Conservation (phyloP, 2,329 filamentous ascomycete species). For the Venturia oleaginea region DNA sequence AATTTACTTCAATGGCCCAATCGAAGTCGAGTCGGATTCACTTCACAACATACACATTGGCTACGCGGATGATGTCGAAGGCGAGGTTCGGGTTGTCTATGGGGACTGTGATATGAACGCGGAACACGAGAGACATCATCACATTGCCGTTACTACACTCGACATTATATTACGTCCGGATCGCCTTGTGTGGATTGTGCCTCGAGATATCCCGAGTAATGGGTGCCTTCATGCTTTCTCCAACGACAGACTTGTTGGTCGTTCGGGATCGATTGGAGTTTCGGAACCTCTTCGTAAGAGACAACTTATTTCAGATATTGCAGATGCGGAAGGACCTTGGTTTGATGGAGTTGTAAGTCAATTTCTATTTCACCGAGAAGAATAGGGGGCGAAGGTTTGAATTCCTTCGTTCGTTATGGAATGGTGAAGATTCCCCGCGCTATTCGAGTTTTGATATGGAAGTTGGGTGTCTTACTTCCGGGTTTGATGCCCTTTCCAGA, state of each 20-base stretch:
- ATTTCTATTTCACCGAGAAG: constrained; percentile 41
- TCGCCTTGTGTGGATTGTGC: constrained; percentile 41
- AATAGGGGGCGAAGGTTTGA: no score
- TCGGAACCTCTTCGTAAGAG: constrained; percentile 13
- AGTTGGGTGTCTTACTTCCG: neutral
- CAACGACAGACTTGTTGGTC: constrained; percentile 30
- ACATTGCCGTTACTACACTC: constrained; percentile 34
- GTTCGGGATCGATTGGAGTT: constrained; percentile 29
- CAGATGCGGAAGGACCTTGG: constrained; percentile 51
- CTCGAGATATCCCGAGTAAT: constrained; percentile 27
- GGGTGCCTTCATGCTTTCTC: constrained; percentile 40
- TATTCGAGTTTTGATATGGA: neutral
- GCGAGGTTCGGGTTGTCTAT: constrained; percentile 36
- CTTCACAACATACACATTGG: constrained; percentile 42
- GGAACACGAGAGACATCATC: constrained; percentile 33
- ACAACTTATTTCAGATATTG: constrained; percentile 31
- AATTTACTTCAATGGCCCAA: constrained; percentile 17
- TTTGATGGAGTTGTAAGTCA: constrained; percentile 49
- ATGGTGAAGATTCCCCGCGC: no score
- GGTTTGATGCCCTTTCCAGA: neutral
- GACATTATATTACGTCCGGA: constrained; percentile 30
- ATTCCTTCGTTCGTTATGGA: no score
- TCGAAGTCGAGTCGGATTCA: constrained; percentile 29
- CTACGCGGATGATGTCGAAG: constrained; percentile 35
- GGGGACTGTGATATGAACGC: constrained; percentile 34